These are phyloP conservation scores for Leccinum variicolor DNA, from an alignment of 768 basidiomycete species.

Conservation along the genomic window DNA sequence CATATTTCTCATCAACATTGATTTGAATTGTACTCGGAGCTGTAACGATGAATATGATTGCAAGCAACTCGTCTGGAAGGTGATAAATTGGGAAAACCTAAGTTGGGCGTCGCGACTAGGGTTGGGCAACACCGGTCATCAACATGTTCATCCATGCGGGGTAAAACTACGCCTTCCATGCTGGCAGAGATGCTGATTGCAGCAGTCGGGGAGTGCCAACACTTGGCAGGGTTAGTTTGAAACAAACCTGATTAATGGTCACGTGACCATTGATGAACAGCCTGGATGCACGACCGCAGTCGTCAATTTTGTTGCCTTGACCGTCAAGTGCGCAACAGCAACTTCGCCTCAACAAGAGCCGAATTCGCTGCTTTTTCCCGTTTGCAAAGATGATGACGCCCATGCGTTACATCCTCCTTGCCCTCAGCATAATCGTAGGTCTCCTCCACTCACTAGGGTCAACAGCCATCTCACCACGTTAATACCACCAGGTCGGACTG, in stretches of 20 bases:
- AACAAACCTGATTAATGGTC: no score
- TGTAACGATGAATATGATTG: neutral
- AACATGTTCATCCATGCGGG: no score
- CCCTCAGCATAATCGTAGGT: conserved; percentile 46
- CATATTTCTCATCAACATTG: neutral
- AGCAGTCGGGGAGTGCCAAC: no score
- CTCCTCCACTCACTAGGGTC: neutral
- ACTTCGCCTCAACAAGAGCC: no score
- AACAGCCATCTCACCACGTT: conserved; percentile 7
- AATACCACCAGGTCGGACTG: conserved; percentile 33
- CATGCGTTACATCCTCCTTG: conserved; percentile 53
- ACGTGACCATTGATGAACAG: no score
- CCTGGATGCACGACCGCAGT: neutral
- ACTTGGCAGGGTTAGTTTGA: no score
- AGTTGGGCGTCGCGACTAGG: no score
- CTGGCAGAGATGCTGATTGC: no score
- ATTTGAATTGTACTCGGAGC: neutral
- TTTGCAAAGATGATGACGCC: conserved; percentile 52
- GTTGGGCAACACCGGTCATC: no score
- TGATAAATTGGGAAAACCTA: neutral
- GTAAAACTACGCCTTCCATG: no score
- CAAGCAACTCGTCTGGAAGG: neutral
- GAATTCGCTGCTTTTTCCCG: neutral
- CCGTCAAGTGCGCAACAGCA: neutral
- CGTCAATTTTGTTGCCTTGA: neutral